These are phyloP conservation scores for Solanum neorickii DNA, from an alignment of 257 asterid genomes.

Conservation along the genomic window DNA sequence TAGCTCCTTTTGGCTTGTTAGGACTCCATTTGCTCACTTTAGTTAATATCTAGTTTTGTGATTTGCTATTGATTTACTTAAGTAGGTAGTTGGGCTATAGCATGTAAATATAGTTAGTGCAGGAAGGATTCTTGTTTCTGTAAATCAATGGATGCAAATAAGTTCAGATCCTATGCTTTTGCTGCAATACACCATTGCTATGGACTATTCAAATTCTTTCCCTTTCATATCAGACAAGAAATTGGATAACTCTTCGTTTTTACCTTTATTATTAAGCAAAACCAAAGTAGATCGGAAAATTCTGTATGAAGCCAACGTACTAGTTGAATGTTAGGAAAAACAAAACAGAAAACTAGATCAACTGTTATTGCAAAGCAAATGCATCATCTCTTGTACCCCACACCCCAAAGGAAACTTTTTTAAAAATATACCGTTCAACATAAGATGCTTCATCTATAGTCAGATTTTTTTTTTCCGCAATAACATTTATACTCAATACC, in stretches of 20 bases:
- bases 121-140: not conserved
- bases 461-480: not conserved
- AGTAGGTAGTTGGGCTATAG: not conserved
- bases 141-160: not conserved
- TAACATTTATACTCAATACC: not conserved
- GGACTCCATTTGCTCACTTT: not conserved
- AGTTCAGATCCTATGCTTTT: not conserved
- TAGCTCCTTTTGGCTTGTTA: not conserved
- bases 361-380: not conserved
- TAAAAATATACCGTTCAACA: not conserved
- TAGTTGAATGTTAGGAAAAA: not conserved
- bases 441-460: too few species aligned
- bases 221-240: not conserved
- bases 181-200: not conserved
- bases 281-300: not conserved
- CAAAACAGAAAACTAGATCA: not conserved
- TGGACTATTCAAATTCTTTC: not conserved
- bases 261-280: not conserved
- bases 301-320: not conserved
- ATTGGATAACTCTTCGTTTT: not conserved
- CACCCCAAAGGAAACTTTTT: not conserved
- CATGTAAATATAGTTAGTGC: conserved; percentile 1
- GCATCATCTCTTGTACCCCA: not conserved
- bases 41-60: not conserved
- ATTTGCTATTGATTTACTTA: not conserved